Base-by-base conservation (phyloP, 2,329 filamentous ascomycete genomes). In the Bipolaris gigantea region DNA sequence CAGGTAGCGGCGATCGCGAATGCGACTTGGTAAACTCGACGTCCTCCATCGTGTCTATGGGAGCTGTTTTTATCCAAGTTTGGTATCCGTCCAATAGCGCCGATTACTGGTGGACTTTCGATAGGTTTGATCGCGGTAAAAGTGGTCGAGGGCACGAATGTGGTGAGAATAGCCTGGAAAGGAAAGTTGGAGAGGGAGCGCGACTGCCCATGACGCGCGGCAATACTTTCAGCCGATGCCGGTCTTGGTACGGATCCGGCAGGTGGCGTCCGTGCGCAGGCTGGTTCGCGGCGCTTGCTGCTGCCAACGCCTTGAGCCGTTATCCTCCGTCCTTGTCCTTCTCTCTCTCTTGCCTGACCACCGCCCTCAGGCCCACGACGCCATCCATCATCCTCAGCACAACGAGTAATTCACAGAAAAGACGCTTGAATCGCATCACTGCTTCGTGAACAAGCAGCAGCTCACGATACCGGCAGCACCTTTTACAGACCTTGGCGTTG, bases 1-100 rank as follows among this genome's bases (percentile, higher is more conserved):
- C 76, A 27, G 79, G 79, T 36, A 76, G 68, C 49, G 70, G 72
- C 53, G 74, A 72, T 47, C 73, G 67, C 46, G 73, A 72, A 55
- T 75, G 71, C 49, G 72, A 75, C 58, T 63, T 57, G 39, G 41
- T 60, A 67, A 76, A 73, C 62, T 76, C 67, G 44, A 77, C 73
- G 65, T 79, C 76, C 56, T 78, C 76, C 77, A 79, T 62, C n/a
- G 4, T 44, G 54, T 10, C 16, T 42, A 5, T 25, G 18, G 13
- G 15, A 41, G 30, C 34, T 40, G 36, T 8, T 23, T 25, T 35
- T 38, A 36, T 45, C 34, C 33, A 27, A 27, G 9, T 32, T 11
- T 11, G 35, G 21, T 40, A 32, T 25, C 3, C 9, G 0, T 15
- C 33, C 40, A 27, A 30, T 39, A 2, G 46, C 47, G 47, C 51